Evolutionary conservation across 2,329 filamentous ascomycete genomes (phyloP), one percentile per base, ranked within the genome.

Genomic region (Chaetomium olivaceum): DNA sequence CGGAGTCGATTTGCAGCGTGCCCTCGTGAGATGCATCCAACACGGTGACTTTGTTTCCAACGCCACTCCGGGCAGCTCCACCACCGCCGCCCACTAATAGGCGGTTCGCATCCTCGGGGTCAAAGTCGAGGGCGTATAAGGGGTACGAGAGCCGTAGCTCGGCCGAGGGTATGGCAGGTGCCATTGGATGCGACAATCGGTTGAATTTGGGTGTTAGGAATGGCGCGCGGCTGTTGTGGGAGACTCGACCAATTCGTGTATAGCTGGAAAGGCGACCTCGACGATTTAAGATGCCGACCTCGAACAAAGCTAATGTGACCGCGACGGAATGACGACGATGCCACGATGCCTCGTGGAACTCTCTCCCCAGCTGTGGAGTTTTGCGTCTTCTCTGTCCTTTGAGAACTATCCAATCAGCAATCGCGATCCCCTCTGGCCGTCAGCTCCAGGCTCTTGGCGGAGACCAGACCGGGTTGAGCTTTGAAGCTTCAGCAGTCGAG

Each of bases 51-150:
- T 92, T 92, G 81, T 97, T 97, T 64, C 89, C 88, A 25, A 97
- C 91, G 54, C 92, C 93, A 71, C 87, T 92, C 70, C 87, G 87
- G 58, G 91, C 88, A 69, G 91, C 88, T 59, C 94, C 94, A 70
- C 94, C 94, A 68, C 94, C 94, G 61, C 94, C 94, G 67, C 90
- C 92, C 46, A 97, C 91, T 9, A 97, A 81, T 27, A 97, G 82
- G 69, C 89, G 88, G 69, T 86, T 86, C 66, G 89, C 85, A 80
- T 96, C 88, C 73, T 89, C 85, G 60, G 90, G 91, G 75, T 96
- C 92, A 77, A 96, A 97, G 74, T 93, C 93, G 76, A 92, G 91
- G 63, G 90, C 88, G 77, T 93, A 97, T 66, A 96, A 85, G 58
- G 93, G 93, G 77, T 94, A 97, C 65, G 88, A 86, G 70, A 96